Base-by-base conservation (phyloP, 345 rosid genomes). In the Passiflora organensis region DNA sequence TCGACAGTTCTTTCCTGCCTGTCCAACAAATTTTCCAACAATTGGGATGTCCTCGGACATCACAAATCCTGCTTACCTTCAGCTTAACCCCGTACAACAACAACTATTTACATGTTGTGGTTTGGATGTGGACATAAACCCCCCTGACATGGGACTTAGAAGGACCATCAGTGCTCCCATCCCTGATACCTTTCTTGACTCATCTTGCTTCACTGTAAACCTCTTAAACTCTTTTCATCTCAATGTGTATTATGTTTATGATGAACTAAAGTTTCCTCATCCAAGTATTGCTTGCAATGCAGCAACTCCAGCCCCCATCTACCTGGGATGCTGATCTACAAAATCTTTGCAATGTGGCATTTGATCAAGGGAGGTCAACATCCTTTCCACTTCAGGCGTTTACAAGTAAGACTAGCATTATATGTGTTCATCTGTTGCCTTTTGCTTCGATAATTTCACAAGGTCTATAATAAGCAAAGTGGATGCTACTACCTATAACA, bases 271-370 rank as follows among this genome's bases (percentile, higher is more conserved):
- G 17, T 37, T 41, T 24, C 34, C 58, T 34, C 6, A 55, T 24
- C 18, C 49, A 1, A 25, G 13, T 48, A 9, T 6, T 20, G 23
- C 53, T 48, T 51, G 12, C 34, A n/a, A 53, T 45, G 71, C 84
- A 88, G 81, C 87, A 78, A 66, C 55, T 73, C 39, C 81, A 78
- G 61, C 64, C 79, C 42, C 56, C 78, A 56, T 50, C 80, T 17
- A 59, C 69, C 43, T 93, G 95, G 95, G 82, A 82, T 74, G 73
- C 72, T 56, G 84, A 80, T 63, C 63, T 80, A 34, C 91, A 78
- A 23, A 81, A 78, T 71, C 79, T 80, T 54, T 86, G 76, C 78
- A 75, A 51, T 65, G 56, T 80, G 55, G 80, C 76, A 58, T 73
- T 73, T 73, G 86, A 84, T 54, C 78, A 76, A 62, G 76, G 65